Conservation (phyloP, 2,329 filamentous ascomycete genomes). For the Ilyonectria mors-panacis region DNA sequence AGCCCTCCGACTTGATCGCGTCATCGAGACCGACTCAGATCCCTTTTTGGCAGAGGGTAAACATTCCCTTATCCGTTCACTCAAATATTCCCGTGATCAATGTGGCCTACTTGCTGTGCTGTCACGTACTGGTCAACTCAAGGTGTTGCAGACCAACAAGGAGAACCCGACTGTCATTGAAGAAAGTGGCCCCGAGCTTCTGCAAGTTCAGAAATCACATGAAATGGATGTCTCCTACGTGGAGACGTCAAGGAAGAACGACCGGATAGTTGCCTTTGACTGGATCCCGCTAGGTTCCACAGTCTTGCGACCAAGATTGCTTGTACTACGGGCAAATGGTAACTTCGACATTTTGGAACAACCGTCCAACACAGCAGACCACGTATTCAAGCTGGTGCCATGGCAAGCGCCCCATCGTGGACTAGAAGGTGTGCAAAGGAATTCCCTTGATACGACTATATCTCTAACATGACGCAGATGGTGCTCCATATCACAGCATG, state of each 20-base stretch:
- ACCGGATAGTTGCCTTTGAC: constrained; percentile 77
- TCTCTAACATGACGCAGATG: constrained; percentile 56
- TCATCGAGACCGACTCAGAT: constrained; percentile 69
- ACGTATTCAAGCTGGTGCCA: constrained; percentile 72
- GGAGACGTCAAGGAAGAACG: constrained; percentile 66
- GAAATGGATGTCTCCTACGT: constrained; percentile 74
- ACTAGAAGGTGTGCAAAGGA: constrained; percentile 61
- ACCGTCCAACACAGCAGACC: constrained; percentile 70
- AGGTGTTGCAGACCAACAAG: constrained; percentile 71
- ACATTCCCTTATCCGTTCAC: constrained; percentile 72
- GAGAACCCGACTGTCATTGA: constrained; percentile 62
- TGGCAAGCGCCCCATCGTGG: constrained; percentile 74
- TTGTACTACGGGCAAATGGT: constrained; percentile 73
- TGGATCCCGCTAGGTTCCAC: constrained; percentile 74
- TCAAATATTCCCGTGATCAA: constrained; percentile 75
- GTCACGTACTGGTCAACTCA: constrained; percentile 74
- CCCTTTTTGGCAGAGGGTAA: constrained; percentile 67
- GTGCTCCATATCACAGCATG: constrained; percentile 66
- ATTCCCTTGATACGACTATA: not conserved
- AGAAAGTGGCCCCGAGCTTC: constrained; percentile 69
- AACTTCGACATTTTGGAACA: constrained; percentile 74
- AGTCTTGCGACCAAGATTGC: constrained; percentile 68
- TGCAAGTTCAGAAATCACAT: constrained; percentile 72
- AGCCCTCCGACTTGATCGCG: constrained; percentile 70
- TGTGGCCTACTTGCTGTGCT: constrained; percentile 73